These are phyloP conservation scores for Moesziomyces parantarcticus DNA, from an alignment of 1,284 basidiomycete genomes.

Conservation along the genomic window DNA sequence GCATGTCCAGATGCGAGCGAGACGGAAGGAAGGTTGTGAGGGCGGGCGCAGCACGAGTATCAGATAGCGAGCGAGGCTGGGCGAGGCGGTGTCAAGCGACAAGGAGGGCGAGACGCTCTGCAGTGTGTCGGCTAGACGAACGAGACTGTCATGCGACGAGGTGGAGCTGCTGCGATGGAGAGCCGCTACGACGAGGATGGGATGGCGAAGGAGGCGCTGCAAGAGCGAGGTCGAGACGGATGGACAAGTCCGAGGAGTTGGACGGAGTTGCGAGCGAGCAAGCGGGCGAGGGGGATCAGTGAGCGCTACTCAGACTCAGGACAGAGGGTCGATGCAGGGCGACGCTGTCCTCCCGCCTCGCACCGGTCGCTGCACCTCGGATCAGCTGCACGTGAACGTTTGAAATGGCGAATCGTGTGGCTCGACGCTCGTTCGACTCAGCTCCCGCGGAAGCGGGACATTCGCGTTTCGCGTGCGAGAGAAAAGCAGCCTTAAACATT, in stretches of 20 bases:
- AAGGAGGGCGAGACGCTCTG: too few relatives aligned
- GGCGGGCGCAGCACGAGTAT: background rate
- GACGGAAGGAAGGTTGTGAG: background rate
- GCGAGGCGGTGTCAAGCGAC: too few relatives aligned
- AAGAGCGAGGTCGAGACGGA: too few relatives aligned
- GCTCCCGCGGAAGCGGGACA: conserved; percentile 13
- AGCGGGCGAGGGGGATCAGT: too few relatives aligned
- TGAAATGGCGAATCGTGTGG: too few relatives aligned
- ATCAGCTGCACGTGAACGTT: too few relatives aligned
- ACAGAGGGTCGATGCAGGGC: background rate
- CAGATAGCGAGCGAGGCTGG: background rate
- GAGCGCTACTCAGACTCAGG: too few relatives aligned
- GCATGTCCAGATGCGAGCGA: conserved; percentile 13
- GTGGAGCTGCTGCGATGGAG: too few relatives aligned
- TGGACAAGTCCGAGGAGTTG: conserved; percentile 17
- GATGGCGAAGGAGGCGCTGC: background rate
- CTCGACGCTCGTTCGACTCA: conserved; percentile 9
- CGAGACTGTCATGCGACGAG: too few relatives aligned
- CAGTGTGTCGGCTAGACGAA: too few relatives aligned
- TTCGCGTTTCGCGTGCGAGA: conserved; percentile 7
- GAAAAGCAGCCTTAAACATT: background rate
- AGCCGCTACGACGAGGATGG: background rate
- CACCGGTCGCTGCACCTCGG: too few relatives aligned
- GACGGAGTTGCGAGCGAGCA: conserved; percentile 6
- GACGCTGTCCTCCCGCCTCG: background rate